Evolutionary conservation across 768 basidiomycete species (phyloP).

Genomic region (Mycena venus): DNA sequence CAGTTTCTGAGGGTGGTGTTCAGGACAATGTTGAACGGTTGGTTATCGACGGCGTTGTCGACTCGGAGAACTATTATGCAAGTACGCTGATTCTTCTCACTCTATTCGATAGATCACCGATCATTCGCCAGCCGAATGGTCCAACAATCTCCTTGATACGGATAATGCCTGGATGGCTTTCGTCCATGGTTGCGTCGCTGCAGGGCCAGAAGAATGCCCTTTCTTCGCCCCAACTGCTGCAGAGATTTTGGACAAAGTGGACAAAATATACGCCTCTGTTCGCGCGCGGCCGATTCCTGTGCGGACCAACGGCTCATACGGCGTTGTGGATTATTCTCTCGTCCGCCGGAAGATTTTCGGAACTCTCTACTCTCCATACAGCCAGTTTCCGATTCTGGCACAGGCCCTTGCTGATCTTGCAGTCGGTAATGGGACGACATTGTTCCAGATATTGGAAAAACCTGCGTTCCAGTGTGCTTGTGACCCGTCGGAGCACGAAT

Average conservation of each 20-base stretch:
- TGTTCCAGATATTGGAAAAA: slow-evolving; percentile 37
- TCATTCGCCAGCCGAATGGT: slow-evolving; percentile 11
- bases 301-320: slow-evolving; percentile 44
- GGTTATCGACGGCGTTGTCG: slow-evolving; percentile 29
- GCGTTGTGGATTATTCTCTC: slow-evolving; percentile 51
- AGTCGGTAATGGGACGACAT: slow-evolving; percentile 42
- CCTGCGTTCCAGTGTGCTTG: slow-evolving; percentile 49
- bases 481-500: slow-evolving; percentile 25
- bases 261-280: slow-evolving; percentile 47
- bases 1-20: background rate
- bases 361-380: slow-evolving; percentile 52
- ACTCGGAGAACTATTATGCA: slow-evolving; percentile 25
- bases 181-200: slow-evolving; percentile 51
- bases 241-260: slow-evolving; percentile 51
- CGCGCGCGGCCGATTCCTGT: slow-evolving; percentile 51
- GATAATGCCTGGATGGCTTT: slow-evolving; percentile 52
- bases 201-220: slow-evolving; percentile 51
- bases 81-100: background rate
- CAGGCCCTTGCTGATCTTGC: slow-evolving; percentile 51
- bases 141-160: slow-evolving; percentile 40
- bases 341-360: slow-evolving; percentile 47
- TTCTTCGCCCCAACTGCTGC: slow-evolving; percentile 54
- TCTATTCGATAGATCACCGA: background rate
- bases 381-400: slow-evolving; percentile 49
- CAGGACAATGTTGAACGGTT: slow-evolving; percentile 31